Base-by-base conservation (phyloP, 1,284 basidiomycete genomes). In the Rhizoctonia solani region DNA sequence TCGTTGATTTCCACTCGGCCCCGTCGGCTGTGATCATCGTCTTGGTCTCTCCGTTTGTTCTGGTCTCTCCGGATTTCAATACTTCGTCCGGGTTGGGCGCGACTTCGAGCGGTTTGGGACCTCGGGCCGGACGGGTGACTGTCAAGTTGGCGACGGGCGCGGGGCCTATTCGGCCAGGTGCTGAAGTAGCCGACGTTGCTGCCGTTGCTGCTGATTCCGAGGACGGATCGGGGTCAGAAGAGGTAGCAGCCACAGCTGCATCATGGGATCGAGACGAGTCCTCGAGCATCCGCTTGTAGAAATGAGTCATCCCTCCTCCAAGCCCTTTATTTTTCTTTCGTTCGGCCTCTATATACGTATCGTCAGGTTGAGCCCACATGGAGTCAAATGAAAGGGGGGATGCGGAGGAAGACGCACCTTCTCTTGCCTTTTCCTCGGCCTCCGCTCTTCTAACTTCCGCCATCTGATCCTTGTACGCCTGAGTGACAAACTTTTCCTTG, bases 391-490 rank as follows among this genome's bases (percentile, higher is more conserved):
- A 66, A 68, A 50, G 59, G 44, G 39, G 46, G 49, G 23, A 39
- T 25, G 23, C 67, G 49, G 4, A 67, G 52, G 21, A 68, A 69
- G 65, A 79, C 85, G 70, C 73, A 91, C 94, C 95, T 79, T 97
- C 93, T 72, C 88, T 83, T 74, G 81, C 79, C 77, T 85, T 88
- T 77, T 98, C 95, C 74, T 95, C 95, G 74, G 92, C 92, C 76
- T 97, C 97, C 0, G 95, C 93, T 75, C 81, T 84, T 63, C 92
- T 82, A 1, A 98, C 87, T 77, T 96, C 92, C 54, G 87, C 95
- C 86, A 97, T 93, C 78, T 99, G 97, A 70, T 93, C 90, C 77
- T 95, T 95, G 80, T 99, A 99, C 37, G 94, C 95, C 74, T 95
- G 92, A 0, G 97, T 99, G 49, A 99, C 95, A 74, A 98, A 99